Base-by-base conservation (phyloP, 2,329 filamentous ascomycete genomes). In the Diplocarpon rosae region DNA sequence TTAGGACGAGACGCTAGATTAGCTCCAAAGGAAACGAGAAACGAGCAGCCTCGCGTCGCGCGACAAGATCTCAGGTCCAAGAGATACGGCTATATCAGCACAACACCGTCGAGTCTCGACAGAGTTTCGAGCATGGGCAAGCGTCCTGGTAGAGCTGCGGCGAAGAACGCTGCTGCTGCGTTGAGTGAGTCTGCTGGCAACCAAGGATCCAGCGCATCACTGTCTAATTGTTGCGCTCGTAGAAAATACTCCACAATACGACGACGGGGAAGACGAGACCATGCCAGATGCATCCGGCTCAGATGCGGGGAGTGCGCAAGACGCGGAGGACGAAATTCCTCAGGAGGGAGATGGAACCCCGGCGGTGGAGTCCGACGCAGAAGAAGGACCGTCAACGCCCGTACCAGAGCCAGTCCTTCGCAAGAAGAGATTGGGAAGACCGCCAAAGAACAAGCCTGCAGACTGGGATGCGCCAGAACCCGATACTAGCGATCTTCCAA, bases 391-490 rank as follows among this genome's bases (percentile, higher is more conserved):
- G 20, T 50, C 56, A 9, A 61, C 62, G 4, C 61, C 62, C 17
- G 51, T 51, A 14, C 58, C 56, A 35, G 56, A 60, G 62, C 49
- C 78, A 78, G 72, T 83, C 37, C 73, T 87, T 43, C 77, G 83
- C 58, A 85, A 85, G 64, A 72, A 74, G 54, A 80, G 87, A 42
- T 73, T 89, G n/a, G 88, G 88, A 15, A 78, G 88, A 11, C 87
- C 87, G 2, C 85, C 87, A 0, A 93, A 92, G 71, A 89, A 88
- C 61, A 75, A 79, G 39, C 85, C 84, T 0, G 78, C 85, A 3
- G 85, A 87, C 61, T 90, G 83, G 78, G 81, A 89, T 59, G 66
- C 59, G 27, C 61, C 69, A 15, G 73, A 75, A 36, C 71, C 72
- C 35, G 69, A 50, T 16, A 45, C 42, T 42, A 66, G 70, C 7